phyloP scores from a whole-genome alignment of 2,329 filamentous ascomycete species.

The Nannizziopsis arthrosporioides region DNA sequence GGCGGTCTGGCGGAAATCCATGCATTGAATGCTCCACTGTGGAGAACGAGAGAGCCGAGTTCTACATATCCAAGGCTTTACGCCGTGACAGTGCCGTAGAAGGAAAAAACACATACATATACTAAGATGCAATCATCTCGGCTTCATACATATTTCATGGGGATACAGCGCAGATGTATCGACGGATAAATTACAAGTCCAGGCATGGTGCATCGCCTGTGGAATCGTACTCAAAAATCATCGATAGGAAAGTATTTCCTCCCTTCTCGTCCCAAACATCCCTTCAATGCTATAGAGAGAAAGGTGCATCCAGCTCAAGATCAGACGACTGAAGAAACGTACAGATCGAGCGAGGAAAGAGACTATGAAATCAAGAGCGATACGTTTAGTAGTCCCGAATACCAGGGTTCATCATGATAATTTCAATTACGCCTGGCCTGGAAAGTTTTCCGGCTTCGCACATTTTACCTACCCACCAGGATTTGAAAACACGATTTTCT shows the following conservation, averaged over 20 bases:
- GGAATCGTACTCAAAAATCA: conserved; percentile 43
- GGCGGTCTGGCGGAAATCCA: too few species aligned
- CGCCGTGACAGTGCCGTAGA: too few species aligned
- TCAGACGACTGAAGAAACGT: conserved; percentile 21
- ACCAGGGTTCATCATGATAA: not conserved
- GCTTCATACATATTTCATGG: conserved; percentile 9
- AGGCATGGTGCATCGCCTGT: conserved; percentile 26
- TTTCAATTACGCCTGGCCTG: too few species aligned
- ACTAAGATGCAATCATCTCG: too few species aligned
- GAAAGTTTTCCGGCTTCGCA: too few species aligned
- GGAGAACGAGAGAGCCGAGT: too few species aligned
- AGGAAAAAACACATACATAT: too few species aligned
- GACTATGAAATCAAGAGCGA: conserved; percentile 21
- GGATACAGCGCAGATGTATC: conserved; percentile 26
- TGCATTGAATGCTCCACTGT: too few species aligned
- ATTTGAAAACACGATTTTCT: too few species aligned
- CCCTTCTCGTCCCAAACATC: conserved; percentile 39
- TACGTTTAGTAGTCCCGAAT: not conserved
- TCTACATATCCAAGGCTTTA: too few species aligned
- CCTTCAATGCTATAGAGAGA: conserved; percentile 18
- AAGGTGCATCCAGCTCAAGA: conserved; percentile 32
- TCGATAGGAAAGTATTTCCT: conserved; percentile 22
- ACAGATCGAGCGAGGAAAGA: conserved; percentile 43
- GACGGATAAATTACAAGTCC: conserved; percentile 38
- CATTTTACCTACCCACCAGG: too few species aligned